Evolutionary conservation across 2,329 filamentous ascomycete genomes (phyloP).

Genomic region (Thielaviopsis punctulata): DNA sequence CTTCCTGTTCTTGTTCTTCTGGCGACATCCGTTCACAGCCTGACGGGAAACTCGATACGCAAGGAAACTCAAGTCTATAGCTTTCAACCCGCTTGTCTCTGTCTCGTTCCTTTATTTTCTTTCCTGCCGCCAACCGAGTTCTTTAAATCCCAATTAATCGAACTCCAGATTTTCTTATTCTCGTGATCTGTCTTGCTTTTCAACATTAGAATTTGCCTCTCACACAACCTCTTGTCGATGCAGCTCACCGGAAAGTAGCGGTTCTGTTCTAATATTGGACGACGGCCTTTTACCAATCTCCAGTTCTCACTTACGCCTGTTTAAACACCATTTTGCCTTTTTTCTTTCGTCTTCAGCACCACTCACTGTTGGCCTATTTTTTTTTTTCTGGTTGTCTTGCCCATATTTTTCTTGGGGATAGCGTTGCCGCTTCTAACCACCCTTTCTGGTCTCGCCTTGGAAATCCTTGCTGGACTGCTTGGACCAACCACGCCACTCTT

Average conservation of each 20-base stretch:
- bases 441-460: too few species aligned
- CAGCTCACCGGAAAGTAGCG: neutral
- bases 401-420: too few species aligned
- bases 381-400: too few species aligned
- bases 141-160: neutral
- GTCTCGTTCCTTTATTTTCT: neutral
- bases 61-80: neutral
- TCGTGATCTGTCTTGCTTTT: neutral
- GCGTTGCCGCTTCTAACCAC: too few species aligned
- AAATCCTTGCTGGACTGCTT: too few species aligned
- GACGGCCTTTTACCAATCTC: too few species aligned
- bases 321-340: too few species aligned
- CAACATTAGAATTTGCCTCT: neutral
- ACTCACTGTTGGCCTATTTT: too few species aligned
- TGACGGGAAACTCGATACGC: neutral
- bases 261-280: neutral
- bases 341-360: too few species aligned
- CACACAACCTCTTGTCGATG: neutral
- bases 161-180: constrained; percentile 1
- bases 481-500: too few species aligned
- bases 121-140: neutral
- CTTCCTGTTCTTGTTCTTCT: neutral
- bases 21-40: neutral
- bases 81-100: neutral
- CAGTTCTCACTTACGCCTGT: too few species aligned